Evolutionary conservation across 768 basidiomycete species (phyloP).

Genomic region (Boletus sp.): DNA sequence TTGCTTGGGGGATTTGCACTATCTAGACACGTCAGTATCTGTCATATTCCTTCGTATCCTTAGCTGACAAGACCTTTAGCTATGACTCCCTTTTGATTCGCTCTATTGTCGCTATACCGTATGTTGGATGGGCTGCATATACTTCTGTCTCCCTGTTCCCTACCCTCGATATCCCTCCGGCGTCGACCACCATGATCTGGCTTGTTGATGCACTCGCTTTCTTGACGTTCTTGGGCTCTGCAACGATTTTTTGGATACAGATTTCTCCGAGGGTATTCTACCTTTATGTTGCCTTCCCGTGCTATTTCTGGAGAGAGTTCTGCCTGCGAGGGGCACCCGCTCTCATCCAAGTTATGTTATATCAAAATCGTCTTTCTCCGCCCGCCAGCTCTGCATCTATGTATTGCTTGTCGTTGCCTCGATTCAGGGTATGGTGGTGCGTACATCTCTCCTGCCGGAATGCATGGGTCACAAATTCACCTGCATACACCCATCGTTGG

Average conservation of each 20-base stretch:
- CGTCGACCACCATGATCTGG: neutral
- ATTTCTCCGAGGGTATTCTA: conserved; percentile 70
- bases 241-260: conserved; percentile 58
- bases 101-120: conserved; percentile 65
- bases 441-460: conserved; percentile 25
- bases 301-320: conserved; percentile 72
- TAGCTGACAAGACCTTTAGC: conserved; percentile 25
- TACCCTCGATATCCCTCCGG: conserved; percentile 27
- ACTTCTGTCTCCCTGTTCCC: conserved; percentile 57
- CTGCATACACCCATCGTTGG: conserved; percentile 66
- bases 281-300: conserved; percentile 70
- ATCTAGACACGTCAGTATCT: conserved; percentile 61
- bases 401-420: conserved; percentile 38
- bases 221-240: conserved; percentile 36
- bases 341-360: conserved; percentile 8
- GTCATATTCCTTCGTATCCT: neutral
- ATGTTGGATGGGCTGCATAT: conserved; percentile 78
- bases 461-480: neutral
- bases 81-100: conserved; percentile 77
- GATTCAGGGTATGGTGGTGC: conserved; percentile 71
- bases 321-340: conserved; percentile 18
- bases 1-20: conserved; percentile 62
- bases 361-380: conserved; percentile 22
- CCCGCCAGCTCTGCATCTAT: conserved; percentile 21
- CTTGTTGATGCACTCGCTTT: conserved; percentile 28